These are phyloP conservation scores for Podospora fimiseda DNA, from an alignment of 495 filamentous ascomycete species.

Conservation along the genomic window DNA sequence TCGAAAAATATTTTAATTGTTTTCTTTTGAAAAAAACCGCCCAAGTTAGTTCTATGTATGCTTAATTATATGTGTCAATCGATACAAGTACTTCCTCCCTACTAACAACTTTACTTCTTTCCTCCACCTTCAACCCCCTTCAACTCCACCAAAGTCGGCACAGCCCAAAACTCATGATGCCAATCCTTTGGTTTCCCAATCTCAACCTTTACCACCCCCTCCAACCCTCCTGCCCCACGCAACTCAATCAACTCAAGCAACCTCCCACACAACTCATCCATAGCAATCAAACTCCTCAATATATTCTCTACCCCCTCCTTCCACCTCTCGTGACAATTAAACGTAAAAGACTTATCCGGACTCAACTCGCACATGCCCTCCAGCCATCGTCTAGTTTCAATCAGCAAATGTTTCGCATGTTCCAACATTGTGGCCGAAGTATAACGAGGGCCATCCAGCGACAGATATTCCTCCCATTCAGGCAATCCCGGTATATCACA, in stretches of 20 bases:
- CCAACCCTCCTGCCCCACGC: slow-evolving; percentile 14
- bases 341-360: slow-evolving; percentile 39
- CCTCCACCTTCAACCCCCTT: neutral
- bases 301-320: slow-evolving; percentile 49
- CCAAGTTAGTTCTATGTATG: no score
- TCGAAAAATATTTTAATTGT: no score
- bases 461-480: slow-evolving; percentile 49
- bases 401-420: slow-evolving; percentile 53
- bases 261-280: slow-evolving; percentile 55
- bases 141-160: slow-evolving; percentile 51
- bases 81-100: neutral
- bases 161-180: slow-evolving; percentile 75
- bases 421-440: slow-evolving; percentile 45
- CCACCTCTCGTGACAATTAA: slow-evolving; percentile 54
- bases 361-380: slow-evolving; percentile 50
- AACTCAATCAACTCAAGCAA: slow-evolving; percentile 43
- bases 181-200: slow-evolving; percentile 49
- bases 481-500: slow-evolving; percentile 60
- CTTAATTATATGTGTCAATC: no score
- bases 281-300: slow-evolving; percentile 59
- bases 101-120: neutral
- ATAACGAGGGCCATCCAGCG: slow-evolving; percentile 32
- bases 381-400: slow-evolving; percentile 58
- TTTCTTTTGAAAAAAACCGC: no score
- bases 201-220: slow-evolving; percentile 45